Conservation (phyloP, 257 asterid genomes). For the Penstemon newberryi region DNA sequence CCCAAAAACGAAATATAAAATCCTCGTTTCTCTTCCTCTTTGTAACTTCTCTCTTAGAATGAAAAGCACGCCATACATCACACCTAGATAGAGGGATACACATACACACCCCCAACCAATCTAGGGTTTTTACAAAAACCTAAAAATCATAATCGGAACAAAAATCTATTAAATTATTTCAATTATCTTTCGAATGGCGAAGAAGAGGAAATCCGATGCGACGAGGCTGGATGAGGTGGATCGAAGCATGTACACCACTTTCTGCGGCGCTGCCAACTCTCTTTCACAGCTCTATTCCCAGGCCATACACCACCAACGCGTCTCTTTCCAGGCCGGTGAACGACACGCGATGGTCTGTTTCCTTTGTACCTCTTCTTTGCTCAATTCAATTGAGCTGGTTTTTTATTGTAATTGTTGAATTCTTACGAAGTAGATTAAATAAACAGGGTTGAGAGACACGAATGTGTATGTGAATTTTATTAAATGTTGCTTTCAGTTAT, state of each 20-base stretch:
- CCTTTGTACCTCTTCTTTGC: not conserved
- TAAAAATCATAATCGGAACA: not conserved
- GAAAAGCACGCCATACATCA: conserved; percentile 22
- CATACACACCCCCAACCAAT: conserved; percentile 26
- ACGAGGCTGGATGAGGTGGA: conserved; percentile 91
- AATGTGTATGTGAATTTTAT: conserved; percentile 6
- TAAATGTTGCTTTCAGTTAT: not conserved
- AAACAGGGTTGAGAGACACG: conserved; percentile 7
- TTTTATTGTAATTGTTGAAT: not conserved
- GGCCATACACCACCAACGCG: conserved; percentile 85
- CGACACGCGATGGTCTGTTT: conserved; percentile 68
- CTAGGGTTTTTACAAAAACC: conserved; percentile 36
- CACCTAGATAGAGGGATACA: conserved; percentile 12
- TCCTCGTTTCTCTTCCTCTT: conserved; percentile 9
- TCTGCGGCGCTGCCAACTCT: conserved; percentile 86
- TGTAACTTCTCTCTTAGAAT: conserved; percentile 11
- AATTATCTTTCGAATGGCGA: conserved; percentile 50
- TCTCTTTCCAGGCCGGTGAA: conserved; percentile 91
- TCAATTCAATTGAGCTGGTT: not conserved
- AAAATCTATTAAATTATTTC: too few relatives aligned
- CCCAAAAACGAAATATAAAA: too few relatives aligned
- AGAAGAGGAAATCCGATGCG: conserved; percentile 89
- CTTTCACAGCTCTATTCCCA: conserved; percentile 92
- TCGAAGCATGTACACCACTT: conserved; percentile 85
- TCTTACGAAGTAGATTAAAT: conserved; percentile 6